Evolutionary conservation across 148 eudicot genomes (phyloP), one percentile per base, ranked within the genome.

Genomic region (Amaranthus cruentus): DNA sequence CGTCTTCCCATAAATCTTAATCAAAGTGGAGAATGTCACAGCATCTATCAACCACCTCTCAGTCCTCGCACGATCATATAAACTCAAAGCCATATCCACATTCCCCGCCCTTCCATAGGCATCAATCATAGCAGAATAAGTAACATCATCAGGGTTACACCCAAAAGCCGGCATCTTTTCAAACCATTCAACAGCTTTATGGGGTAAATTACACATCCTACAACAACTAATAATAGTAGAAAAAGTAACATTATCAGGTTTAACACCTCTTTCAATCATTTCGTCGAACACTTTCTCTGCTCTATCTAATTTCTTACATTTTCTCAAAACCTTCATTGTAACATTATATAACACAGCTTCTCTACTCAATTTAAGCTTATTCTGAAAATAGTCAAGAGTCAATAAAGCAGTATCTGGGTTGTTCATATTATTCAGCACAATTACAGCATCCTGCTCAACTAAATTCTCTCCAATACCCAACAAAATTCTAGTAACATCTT

Each of bases 191-290:
- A 91, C 91, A 4, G 98, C 98, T 75, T 84, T 85, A 5, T 76
- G 64, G 3, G 93, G 92, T 79, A 85, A 69, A 71, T 76, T 77
- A 14, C 86, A 88, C 73, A 74, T 44, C 87, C 95, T 83, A 47
- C 91, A 88, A 64, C 98, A 93, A 42, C 91, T 87, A 70, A 93
- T 91, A 38, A 93, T 76, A 0, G 98, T 89, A 15, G 97, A 93
- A 63, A 93, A 93, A 0, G 98, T 89, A 51, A 85, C 81, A 74
- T 93, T 91, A 76, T 93, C 95, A 3, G 98, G 98, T 53, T 68
- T 81, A 38, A 87, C 81, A 21, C 90, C 88, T 77, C 83, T 85
- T 9, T 78, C 69, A 60, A 83, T 74, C 97, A 93, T 91, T 74
- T 86, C 86, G 56, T 83, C 85, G 60, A 93, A 93, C 88, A 93